These are phyloP conservation scores for Aspergillus sp. DNA, from an alignment of 2,329 filamentous ascomycete genomes.

Conservation along the genomic window DNA sequence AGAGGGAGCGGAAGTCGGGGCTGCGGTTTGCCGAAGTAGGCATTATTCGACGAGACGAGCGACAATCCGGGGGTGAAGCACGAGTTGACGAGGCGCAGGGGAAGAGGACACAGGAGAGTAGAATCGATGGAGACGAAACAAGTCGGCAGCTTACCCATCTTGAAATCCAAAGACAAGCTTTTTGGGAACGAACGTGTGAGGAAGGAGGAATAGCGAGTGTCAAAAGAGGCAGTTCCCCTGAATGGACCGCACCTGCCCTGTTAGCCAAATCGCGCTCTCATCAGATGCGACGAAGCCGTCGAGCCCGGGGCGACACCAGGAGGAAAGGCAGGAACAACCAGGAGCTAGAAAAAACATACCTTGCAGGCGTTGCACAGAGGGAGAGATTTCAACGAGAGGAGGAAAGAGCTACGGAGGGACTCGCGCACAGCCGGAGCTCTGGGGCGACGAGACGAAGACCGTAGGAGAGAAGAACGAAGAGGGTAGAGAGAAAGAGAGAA, in stretches of 20 bases:
- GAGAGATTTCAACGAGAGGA: conserved; percentile 8
- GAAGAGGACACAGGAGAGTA: conserved; percentile 4
- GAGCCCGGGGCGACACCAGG: not conserved
- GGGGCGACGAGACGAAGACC: conserved; percentile 3
- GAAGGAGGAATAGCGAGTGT: conserved; percentile 12
- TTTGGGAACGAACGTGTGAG: conserved; percentile 16
- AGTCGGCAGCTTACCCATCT: conserved; percentile 31
- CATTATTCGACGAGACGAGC: not conserved
- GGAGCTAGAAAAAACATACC: not conserved
- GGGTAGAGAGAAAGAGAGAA: conserved; percentile 4
- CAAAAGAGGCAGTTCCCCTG: conserved; percentile 22
- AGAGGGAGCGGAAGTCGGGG: not conserved
- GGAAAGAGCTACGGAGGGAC: conserved; percentile 6
- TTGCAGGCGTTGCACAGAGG: not conserved
- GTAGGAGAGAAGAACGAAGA: conserved; percentile 9
- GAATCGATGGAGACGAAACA: conserved; percentile 4
- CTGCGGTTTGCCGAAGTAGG: not conserved
- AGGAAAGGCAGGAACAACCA: too few relatives aligned
- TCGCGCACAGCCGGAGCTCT: conserved; percentile 6
- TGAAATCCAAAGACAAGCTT: conserved; percentile 13
- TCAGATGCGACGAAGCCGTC: conserved; percentile 1
- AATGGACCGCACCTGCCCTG: conserved; percentile 12
- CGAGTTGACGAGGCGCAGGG: conserved; percentile 1
- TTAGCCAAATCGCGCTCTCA: conserved; percentile 13
- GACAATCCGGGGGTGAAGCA: not conserved